Evolutionary conservation across 306 rosid genomes (phyloP).

Genomic region (Betula pendula): DNA sequence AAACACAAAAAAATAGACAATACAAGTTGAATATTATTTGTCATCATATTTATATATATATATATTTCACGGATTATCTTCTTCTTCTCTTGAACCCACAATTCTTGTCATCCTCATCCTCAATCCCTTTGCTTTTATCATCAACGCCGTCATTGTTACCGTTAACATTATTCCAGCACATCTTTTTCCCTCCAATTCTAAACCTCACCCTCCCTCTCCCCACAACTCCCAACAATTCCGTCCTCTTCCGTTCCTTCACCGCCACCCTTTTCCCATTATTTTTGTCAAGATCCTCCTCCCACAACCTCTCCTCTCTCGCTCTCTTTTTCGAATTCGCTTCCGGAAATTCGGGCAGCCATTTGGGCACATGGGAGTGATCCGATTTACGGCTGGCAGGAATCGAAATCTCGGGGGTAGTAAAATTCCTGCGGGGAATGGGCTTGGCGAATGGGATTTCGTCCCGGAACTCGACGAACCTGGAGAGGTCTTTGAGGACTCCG

Average conservation of each 20-base stretch:
- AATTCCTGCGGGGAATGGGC: constrained; percentile 39
- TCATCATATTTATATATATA: not conserved
- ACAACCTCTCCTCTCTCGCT: constrained; percentile 58
- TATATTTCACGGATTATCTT: not conserved
- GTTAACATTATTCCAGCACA: constrained; percentile 3
- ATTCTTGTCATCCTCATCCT: constrained; percentile 28
- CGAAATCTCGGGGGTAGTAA: not conserved
- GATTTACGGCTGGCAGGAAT: not conserved
- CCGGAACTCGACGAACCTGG: constrained; percentile 35
- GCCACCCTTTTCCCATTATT: constrained; percentile 21
- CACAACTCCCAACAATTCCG: constrained; percentile 22
- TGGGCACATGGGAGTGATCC: constrained; percentile 46
- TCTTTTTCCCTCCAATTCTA: constrained; percentile 36
- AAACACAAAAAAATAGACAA: not conserved
- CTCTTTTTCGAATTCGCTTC: constrained; percentile 31
- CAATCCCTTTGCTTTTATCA: constrained; percentile 7
- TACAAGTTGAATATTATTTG: not conserved
- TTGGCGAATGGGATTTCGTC: constrained; percentile 51
- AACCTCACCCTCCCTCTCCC: constrained; percentile 55
- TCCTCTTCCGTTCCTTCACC: constrained; percentile 20
- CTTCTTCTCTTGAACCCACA: constrained; percentile 25
- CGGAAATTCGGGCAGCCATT: constrained; percentile 72
- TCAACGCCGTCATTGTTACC: too few species aligned
- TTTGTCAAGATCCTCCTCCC: constrained; percentile 54
- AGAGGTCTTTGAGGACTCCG: constrained; percentile 44